Evolutionary conservation across 495 filamentous ascomycete genomes (phyloP), one percentile per base, ranked within the genome.

Genomic region (Pyrenopolyporus hunteri): DNA sequence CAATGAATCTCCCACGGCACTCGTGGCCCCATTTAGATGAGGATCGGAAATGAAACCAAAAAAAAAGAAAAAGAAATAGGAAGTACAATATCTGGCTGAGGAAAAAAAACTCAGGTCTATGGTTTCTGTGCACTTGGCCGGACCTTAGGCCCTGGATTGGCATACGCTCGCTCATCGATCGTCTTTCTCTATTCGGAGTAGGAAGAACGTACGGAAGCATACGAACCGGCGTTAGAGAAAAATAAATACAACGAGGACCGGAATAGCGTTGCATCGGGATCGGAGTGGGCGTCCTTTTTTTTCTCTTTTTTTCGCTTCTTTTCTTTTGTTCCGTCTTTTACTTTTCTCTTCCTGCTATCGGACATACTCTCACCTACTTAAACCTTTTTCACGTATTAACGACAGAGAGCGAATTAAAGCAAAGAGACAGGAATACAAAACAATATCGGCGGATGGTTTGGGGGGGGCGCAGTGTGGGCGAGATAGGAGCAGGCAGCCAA

Each of bases 201-300:
- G 22, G 49, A 53, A 42, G 22, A 44, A 35, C 1, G 23, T 26
- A 36, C n/a, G n/a, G n/a, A 20, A 47, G 13, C 4, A 55, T 1
- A 36, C 28, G 22, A 31, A 1, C 28, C 10, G n/a, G 35, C 26
- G 33, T 3, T 13, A 36, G 22, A 10, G 40, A 6, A 36, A 22
- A 23, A 43, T 43, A 26, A 6, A 6, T 48, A 26, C 7, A 48
- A 7, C 10, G 6, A 23, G 6, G 26, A 33, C 6, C 6, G 9
- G 10, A 57, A 19, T 17, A 57, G 50, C 45, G 42, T 61, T 56
- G 55, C 56, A 64, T 64, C 49, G 35, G 61, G 37, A 49, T 26
- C 44, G 49, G 59, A 56, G 59, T 45, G 59, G 45, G 51, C 51
- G 45, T 63, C 54, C 33, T 54, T 44, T 45, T 29, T 29, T 29